phyloP scores from a whole-genome alignment of 2,329 filamentous ascomycete genomes.

The Clathrospora elynae region DNA sequence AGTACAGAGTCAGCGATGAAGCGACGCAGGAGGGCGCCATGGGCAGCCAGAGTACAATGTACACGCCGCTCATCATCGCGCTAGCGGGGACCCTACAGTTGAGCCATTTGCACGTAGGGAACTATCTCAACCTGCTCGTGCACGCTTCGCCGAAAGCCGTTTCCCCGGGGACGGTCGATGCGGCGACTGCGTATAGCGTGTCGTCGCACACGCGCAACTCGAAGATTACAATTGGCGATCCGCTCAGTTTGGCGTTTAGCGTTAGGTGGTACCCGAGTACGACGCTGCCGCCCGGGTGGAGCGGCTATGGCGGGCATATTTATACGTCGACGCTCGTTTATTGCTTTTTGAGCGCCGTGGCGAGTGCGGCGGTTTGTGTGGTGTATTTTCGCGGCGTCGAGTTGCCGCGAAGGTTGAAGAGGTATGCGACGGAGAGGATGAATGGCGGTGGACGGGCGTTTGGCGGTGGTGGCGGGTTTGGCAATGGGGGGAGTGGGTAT shows the following conservation, averaged over 20 bases:
- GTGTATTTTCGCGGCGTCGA: slow-evolving; percentile 61
- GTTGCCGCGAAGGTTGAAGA: slow-evolving; percentile 57
- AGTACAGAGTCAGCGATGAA: slow-evolving; percentile 47
- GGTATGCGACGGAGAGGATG: slow-evolving; percentile 62
- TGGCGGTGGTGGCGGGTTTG: slow-evolving; percentile 26
- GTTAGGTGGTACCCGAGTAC: slow-evolving; percentile 87
- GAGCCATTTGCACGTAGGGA: slow-evolving; percentile 84
- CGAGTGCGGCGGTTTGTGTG: slow-evolving; percentile 57
- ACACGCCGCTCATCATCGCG: slow-evolving; percentile 85
- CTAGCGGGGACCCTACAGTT: slow-evolving; percentile 86
- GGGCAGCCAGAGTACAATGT: slow-evolving; percentile 50
- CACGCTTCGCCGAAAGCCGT: slow-evolving; percentile 64
- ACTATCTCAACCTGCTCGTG: slow-evolving; percentile 85
- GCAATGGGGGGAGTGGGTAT: slow-evolving; percentile 37
- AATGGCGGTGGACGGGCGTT: slow-evolving; percentile 47
- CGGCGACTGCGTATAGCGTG: slow-evolving; percentile 84
- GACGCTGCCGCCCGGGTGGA: slow-evolving; percentile 64
- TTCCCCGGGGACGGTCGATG: slow-evolving; percentile 77
- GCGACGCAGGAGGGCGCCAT: slow-evolving; percentile 46
- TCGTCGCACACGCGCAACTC: slow-evolving; percentile 63
- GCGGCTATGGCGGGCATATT: slow-evolving; percentile 57
- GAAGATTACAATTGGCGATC: slow-evolving; percentile 84
- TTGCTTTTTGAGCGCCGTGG: slow-evolving; percentile 54
- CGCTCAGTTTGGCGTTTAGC: slow-evolving; percentile 76
- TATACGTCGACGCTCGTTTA: slow-evolving; percentile 57